A percentile compares a stretch with the other conserved stretches of the same genome.
Evolutionary conservation across 2,329 filamentous ascomycete species (phyloP).

Genomic region (Botrytis hyacinthi): DNA sequence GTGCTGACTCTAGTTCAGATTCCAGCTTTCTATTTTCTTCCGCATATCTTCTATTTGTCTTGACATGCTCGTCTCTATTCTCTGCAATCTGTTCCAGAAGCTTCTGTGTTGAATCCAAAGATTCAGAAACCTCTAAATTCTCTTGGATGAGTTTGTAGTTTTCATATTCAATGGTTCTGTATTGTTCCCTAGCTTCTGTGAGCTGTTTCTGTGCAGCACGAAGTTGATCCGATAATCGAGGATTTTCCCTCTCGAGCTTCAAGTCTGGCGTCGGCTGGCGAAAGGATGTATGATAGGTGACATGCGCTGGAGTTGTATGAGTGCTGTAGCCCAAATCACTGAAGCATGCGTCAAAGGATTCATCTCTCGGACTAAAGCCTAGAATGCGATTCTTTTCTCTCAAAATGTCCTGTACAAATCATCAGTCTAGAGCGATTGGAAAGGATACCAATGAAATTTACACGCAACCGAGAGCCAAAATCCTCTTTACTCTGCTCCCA

Average conservation of each 20-base stretch:
- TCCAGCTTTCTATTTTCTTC: background rate
- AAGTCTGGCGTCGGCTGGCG: background rate
- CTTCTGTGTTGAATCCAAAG: background rate
- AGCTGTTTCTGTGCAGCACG: background rate
- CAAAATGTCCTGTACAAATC: background rate
- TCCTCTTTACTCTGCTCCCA: background rate
- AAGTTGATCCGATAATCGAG: background rate
- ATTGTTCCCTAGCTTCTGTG: background rate
- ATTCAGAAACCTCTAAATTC: background rate
- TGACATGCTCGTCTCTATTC: conserved; percentile 8
- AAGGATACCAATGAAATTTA: background rate
- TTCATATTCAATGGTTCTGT: background rate
- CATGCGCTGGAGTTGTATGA: background rate
- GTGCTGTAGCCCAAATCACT: background rate
- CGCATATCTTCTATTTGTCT: background rate
- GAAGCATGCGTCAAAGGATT: conserved; percentile 2
- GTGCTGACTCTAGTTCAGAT: background rate
- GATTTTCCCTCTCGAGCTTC: background rate
- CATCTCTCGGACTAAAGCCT: background rate
- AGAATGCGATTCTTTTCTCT: background rate
- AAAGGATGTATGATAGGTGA: background rate
- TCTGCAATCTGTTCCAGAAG: background rate
- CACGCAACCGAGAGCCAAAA: background rate
- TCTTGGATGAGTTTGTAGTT: background rate
- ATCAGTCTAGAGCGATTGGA: background rate